Percentiles rank a stretch among this genome's conserved stretches.
These are phyloP conservation scores for Amylocarpus encephaloides DNA, from an alignment of 2,329 filamentous ascomycete species.

Conservation along the genomic window DNA sequence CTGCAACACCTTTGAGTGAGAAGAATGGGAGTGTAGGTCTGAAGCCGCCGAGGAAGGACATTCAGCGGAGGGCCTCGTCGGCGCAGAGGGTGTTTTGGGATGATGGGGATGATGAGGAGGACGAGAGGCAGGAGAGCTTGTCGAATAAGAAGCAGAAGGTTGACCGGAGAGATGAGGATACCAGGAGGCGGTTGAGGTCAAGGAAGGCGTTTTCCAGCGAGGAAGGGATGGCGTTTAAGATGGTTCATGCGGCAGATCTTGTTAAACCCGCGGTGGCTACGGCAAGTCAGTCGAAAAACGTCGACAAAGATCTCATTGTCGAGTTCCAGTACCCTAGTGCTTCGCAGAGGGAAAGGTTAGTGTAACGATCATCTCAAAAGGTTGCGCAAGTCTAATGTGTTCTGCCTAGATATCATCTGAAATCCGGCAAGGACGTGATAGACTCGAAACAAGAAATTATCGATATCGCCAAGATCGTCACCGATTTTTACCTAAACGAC, in stretches of 20 bases:
- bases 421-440: constrained; percentile 72
- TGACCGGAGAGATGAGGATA: constrained; percentile 13
- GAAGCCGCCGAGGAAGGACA: constrained; percentile 8
- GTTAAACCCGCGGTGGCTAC: constrained; percentile 46
- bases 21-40: no score
- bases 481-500: constrained; percentile 70
- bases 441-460: constrained; percentile 70
- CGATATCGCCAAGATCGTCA: constrained; percentile 61
- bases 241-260: constrained; percentile 55
- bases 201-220: constrained; percentile 23
- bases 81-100: constrained; percentile 13
- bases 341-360: constrained; percentile 59
- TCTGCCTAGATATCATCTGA: constrained; percentile 58
- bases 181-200: constrained; percentile 24
- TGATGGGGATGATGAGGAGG: constrained; percentile 14
- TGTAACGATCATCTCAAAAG: no score
- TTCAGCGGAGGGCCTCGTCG: constrained; percentile 17
- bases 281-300: constrained; percentile 43
- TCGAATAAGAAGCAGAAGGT: constrained; percentile 20
- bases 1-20: constrained; percentile 9
- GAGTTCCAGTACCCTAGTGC: constrained; percentile 79
- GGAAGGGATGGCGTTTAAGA: constrained; percentile 20
- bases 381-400: no score
- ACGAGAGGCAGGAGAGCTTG: constrained; percentile 3
- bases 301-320: constrained; percentile 47